Conservation (phyloP, 495 filamentous ascomycete genomes). For the Glarea lozoyensis region DNA sequence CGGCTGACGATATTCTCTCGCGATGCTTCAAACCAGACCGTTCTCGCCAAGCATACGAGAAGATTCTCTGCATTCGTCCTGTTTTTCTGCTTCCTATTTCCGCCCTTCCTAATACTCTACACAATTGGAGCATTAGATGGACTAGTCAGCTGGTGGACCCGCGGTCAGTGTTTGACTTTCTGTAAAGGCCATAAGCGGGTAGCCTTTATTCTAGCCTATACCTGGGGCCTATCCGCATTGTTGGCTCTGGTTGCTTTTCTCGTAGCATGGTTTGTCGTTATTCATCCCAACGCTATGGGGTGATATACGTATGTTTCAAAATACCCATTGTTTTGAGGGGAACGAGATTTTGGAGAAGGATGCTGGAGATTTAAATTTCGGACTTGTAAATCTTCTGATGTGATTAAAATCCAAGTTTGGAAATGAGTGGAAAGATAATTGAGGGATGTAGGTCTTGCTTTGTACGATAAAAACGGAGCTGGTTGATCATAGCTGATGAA, state of each 20-base stretch:
- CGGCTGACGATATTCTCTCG: conserved; percentile 1
- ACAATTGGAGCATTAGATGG: conserved; percentile 16
- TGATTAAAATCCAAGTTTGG: no score
- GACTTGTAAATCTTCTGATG: no score
- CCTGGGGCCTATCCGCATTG: conserved; percentile 2
- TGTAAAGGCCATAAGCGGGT: conserved; percentile 13
- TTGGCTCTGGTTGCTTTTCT: conserved; percentile 8
- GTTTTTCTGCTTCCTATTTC: conserved; percentile 10
- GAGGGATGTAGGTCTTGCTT: no score
- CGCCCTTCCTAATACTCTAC: conserved; percentile 20
- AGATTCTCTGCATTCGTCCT: conserved; percentile 10
- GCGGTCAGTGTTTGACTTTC: conserved; percentile 10
- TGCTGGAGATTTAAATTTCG: no score
- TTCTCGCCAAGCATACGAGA: background rate
- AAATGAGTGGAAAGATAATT: no score
- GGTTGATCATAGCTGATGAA: no score
- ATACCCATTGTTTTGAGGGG: no score
- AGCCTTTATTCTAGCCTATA: conserved; percentile 1
- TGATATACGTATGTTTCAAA: no score
- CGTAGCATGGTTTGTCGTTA: conserved; percentile 1
- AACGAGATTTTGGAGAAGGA: no score
- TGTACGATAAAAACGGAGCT: no score
- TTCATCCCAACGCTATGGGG: background rate
- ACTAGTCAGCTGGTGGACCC: conserved; percentile 16
- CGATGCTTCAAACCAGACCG: background rate